Conservation (phyloP, 1,284 basidiomycete genomes). For the Malassezia psittaci region DNA sequence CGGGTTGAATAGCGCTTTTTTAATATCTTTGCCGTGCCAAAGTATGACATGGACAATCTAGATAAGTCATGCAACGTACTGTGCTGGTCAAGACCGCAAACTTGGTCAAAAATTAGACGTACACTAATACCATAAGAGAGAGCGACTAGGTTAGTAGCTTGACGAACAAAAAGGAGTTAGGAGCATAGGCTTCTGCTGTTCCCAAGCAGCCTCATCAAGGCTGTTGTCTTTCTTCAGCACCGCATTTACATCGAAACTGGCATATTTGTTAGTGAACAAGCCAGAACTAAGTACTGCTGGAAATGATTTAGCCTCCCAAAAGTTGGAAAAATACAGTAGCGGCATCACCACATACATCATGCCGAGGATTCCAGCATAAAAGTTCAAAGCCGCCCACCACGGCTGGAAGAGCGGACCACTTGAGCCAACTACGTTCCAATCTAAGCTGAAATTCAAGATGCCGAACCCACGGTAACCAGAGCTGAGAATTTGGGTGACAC, state of each 20-base stretch:
- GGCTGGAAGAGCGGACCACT: slow-evolving; percentile 52
- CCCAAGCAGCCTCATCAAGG: slow-evolving; percentile 49
- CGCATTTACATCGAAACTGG: slow-evolving; percentile 29
- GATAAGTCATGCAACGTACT: background rate
- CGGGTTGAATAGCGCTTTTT: slow-evolving; percentile 48
- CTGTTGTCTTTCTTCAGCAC: slow-evolving; percentile 47
- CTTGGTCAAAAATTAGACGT: slow-evolving; percentile 16
- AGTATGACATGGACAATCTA: slow-evolving; percentile 51
- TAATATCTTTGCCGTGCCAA: slow-evolving; percentile 53
- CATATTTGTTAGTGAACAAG: slow-evolving; percentile 43
- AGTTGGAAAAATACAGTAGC: slow-evolving; percentile 50
- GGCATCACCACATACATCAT: slow-evolving; percentile 53
- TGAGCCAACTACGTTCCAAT: slow-evolving; percentile 52
- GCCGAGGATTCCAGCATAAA: slow-evolving; percentile 37
- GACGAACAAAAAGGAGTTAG: slow-evolving; percentile 50
- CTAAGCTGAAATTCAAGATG: slow-evolving; percentile 51
- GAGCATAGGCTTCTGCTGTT: slow-evolving; percentile 48
- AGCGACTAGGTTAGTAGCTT: slow-evolving; percentile 28
- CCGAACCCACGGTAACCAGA: slow-evolving; percentile 53
- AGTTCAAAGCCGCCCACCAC: slow-evolving; percentile 51
- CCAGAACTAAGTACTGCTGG: slow-evolving; percentile 50
- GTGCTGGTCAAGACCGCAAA: slow-evolving; percentile 52
- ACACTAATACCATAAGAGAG: slow-evolving; percentile 46
- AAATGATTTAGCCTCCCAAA: slow-evolving; percentile 49
- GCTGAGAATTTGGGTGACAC: slow-evolving; percentile 42